These are phyloP conservation scores for Phytophthora melonis DNA, from an alignment of 352 stramenopile genomes.

Conservation along the genomic window DNA sequence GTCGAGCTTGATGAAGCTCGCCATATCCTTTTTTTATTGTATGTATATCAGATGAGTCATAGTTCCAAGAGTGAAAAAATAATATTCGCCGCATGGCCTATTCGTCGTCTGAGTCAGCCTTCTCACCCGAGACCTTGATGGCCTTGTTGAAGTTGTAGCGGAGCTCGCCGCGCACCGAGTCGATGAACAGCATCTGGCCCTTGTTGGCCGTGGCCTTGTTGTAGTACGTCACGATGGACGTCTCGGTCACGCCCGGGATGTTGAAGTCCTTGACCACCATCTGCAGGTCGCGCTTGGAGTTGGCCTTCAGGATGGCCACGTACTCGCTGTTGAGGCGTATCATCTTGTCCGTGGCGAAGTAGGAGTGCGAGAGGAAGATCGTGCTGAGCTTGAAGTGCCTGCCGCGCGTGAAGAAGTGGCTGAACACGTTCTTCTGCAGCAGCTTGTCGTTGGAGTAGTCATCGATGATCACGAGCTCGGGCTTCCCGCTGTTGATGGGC, in stretches of 20 bases:
- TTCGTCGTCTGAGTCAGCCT: background rate
- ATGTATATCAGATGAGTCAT: slow-evolving; percentile 18
- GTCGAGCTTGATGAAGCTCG: slow-evolving; percentile 22
- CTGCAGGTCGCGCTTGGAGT: slow-evolving; percentile 30
- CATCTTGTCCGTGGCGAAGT: background rate
- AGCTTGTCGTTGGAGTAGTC: slow-evolving; percentile 24
- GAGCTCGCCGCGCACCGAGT: slow-evolving; percentile 18
- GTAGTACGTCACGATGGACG: slow-evolving; percentile 1
- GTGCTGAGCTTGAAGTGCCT: slow-evolving; percentile 18
- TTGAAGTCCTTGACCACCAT: slow-evolving; percentile 27
- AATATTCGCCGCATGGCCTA: background rate
- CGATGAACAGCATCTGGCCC: slow-evolving; percentile 15
- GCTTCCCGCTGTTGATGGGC: slow-evolving; percentile 16
- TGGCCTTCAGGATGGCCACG: slow-evolving; percentile 18
- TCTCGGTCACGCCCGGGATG: slow-evolving; percentile 7
- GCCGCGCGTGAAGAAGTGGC: background rate
- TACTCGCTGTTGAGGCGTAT: background rate
- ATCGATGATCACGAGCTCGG: slow-evolving; percentile 32
- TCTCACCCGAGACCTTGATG: background rate
- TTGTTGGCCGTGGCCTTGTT: slow-evolving; percentile 4
- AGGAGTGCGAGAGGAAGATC: slow-evolving; percentile 3
- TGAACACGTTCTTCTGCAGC: slow-evolving; percentile 17
- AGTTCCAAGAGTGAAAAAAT: slow-evolving; percentile 3
- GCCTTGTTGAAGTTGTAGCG: slow-evolving; percentile 16
- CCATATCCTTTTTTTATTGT: slow-evolving; percentile 13